These are phyloP conservation scores for Aspergillus cejpii DNA, from an alignment of 2,329 filamentous ascomycete species.

Conservation along the genomic window DNA sequence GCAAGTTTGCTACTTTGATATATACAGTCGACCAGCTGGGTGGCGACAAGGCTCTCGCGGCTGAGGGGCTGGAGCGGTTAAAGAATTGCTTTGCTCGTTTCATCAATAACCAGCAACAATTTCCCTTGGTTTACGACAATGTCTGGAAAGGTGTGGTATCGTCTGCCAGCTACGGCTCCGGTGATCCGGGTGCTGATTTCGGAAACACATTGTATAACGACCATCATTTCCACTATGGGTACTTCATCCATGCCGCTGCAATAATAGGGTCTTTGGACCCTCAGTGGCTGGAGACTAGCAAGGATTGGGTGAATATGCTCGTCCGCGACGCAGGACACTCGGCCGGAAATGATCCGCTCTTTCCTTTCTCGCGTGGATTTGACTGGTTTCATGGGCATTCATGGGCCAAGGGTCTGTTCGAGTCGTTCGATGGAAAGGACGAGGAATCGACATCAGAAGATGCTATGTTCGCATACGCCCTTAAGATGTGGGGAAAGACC, in stretches of 20 bases:
- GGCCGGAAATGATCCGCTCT: slow-evolving; percentile 60
- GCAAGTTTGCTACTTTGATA: slow-evolving; percentile 66
- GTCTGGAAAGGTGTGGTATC: slow-evolving; percentile 77
- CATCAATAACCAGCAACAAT: slow-evolving; percentile 60
- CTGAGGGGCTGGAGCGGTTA: slow-evolving; percentile 54
- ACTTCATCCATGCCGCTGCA: slow-evolving; percentile 81
- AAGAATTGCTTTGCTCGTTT: slow-evolving; percentile 63
- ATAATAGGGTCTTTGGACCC: slow-evolving; percentile 74
- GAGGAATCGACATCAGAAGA: slow-evolving; percentile 85
- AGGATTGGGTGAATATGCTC: slow-evolving; percentile 72
- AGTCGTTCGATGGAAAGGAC: slow-evolving; percentile 50
- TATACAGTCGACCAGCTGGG: slow-evolving; percentile 60
- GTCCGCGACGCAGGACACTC: slow-evolving; percentile 81
- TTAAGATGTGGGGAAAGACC: slow-evolving; percentile 90
- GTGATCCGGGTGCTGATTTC: slow-evolving; percentile 69
- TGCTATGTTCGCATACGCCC: slow-evolving; percentile 73
- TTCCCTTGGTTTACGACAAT: slow-evolving; percentile 50
- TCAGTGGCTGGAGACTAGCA: slow-evolving; percentile 65
- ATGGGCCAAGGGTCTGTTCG: slow-evolving; percentile 64
- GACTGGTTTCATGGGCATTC: slow-evolving; percentile 95
- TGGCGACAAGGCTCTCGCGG: slow-evolving; percentile 51
- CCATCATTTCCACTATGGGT: slow-evolving; percentile 64
- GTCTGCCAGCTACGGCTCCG: slow-evolving; percentile 62
- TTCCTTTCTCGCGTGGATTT: slow-evolving; percentile 75
- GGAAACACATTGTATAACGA: slow-evolving; percentile 74